These are phyloP conservation scores for Hypoxylon crocopeplum DNA, from an alignment of 495 filamentous ascomycete genomes.

Conservation along the genomic window DNA sequence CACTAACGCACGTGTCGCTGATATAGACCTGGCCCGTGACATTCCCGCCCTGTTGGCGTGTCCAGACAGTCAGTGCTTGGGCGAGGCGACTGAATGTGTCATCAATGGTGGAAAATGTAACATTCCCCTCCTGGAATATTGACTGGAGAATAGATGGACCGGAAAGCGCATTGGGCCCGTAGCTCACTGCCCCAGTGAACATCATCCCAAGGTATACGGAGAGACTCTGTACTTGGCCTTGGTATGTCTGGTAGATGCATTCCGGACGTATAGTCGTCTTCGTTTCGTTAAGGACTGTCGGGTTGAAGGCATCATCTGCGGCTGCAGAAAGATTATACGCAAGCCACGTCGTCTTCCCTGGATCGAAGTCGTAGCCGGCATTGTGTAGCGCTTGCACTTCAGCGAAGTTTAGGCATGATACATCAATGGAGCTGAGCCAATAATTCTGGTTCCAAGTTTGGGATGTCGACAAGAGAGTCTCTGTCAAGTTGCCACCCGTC, in stretches of 20 bases:
- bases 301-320: slow-evolving; percentile 12
- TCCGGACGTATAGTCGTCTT: slow-evolving; percentile 9
- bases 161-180: neutral
- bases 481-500: slow-evolving; percentile 13
- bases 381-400: slow-evolving; percentile 8
- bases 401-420: slow-evolving; percentile 6
- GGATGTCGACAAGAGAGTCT: slow-evolving; percentile 13
- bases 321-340: neutral
- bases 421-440: slow-evolving; percentile 1
- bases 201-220: neutral
- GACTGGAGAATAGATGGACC: slow-evolving; percentile 9
- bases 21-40: slow-evolving; percentile 4
- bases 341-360: slow-evolving; percentile 2
- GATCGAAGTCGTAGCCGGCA: slow-evolving; percentile 15
- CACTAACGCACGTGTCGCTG: slow-evolving; percentile 25
- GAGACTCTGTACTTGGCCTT: neutral
- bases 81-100: slow-evolving; percentile 14
- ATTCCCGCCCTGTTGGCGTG: slow-evolving; percentile 1
- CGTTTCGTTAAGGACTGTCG: slow-evolving; percentile 3
- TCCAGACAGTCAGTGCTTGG: slow-evolving; percentile 7
- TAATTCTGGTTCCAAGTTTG: neutral
- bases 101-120: slow-evolving; percentile 16
- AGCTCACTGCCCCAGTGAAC: slow-evolving; percentile 1
- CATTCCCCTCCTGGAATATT: slow-evolving; percentile 15
- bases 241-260: slow-evolving; percentile 16